Percentiles rank a stretch among this genome's conserved stretches.
Conservation (phyloP, 2,329 filamentous ascomycete species). For the Parafenestella ontariensis region DNA sequence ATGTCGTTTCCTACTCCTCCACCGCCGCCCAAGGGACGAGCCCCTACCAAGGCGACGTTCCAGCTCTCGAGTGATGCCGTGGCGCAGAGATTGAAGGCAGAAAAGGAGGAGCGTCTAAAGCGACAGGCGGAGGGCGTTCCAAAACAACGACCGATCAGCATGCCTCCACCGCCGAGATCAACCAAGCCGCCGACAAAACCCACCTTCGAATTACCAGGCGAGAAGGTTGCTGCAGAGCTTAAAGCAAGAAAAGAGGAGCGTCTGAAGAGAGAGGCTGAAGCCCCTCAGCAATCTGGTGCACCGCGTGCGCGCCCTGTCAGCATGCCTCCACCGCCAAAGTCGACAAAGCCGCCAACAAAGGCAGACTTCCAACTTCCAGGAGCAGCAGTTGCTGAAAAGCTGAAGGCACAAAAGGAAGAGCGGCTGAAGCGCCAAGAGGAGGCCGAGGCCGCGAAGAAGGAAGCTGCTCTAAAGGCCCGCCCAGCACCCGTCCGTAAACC, state of each 20-base stretch:
- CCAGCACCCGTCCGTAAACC: conserved; percentile 53
- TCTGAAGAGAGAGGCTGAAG: conserved; percentile 36
- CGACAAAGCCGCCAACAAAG: conserved; percentile 58
- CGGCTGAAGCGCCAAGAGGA: conserved; percentile 44
- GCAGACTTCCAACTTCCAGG: conserved; percentile 62
- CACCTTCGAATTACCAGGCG: conserved; percentile 61
- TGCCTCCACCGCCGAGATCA: conserved; percentile 58
- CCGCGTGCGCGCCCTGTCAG: conserved; percentile 48
- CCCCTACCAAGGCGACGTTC: conserved; percentile 59
- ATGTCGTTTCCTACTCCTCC: conserved; percentile 57
- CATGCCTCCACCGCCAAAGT: conserved; percentile 55
- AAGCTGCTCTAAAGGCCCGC: conserved; percentile 44
- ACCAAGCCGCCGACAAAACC: conserved; percentile 59
- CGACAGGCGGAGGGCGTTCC: conserved; percentile 49
- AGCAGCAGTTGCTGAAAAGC: conserved; percentile 55
- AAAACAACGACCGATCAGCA: conserved; percentile 53
- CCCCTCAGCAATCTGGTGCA: conserved; percentile 4
- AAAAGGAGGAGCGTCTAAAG: conserved; percentile 57
- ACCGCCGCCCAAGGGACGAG: conserved; percentile 56
- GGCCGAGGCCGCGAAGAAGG: conserved; percentile 46
- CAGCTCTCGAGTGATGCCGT: conserved; percentile 61
- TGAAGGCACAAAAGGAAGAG: conserved; percentile 43
- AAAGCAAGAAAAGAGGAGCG: conserved; percentile 45
- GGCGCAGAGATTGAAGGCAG: conserved; percentile 60
- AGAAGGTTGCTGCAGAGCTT: conserved; percentile 54